These are phyloP conservation scores for Suhomyces vadensis DNA, from an alignment of 805 yeast genomes.

Conservation along the genomic window DNA sequence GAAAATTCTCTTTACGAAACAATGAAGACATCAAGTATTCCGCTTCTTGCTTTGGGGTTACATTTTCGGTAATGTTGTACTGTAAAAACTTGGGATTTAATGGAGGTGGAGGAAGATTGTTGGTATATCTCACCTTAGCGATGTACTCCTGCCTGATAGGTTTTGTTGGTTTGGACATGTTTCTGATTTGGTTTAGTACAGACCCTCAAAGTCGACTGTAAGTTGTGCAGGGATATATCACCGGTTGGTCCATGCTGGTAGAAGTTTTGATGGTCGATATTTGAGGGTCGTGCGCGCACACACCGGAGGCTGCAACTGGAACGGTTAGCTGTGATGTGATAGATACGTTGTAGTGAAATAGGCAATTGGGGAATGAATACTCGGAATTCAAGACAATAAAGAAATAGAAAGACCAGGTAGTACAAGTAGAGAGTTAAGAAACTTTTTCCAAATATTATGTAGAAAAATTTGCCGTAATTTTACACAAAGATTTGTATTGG, in stretches of 20 bases:
- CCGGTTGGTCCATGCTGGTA: neutral
- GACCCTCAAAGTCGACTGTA: neutral
- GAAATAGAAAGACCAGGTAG: too few species aligned
- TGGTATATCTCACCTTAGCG: conserved; percentile 80
- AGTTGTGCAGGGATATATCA: too few species aligned
- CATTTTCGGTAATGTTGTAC: conserved; percentile 42
- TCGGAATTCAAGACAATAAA: too few species aligned
- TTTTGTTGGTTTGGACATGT: conserved; percentile 13
- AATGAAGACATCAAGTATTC: conserved; percentile 63
- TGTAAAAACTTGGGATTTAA: conserved; percentile 83
- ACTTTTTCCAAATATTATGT: too few species aligned
- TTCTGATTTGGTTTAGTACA: too few species aligned
- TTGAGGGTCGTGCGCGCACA: neutral
- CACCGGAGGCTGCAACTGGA: neutral
- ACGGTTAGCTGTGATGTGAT: neutral
- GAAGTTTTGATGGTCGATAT: conserved; percentile 3
- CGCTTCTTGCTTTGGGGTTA: conserved; percentile 38
- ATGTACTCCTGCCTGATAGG: conserved; percentile 70
- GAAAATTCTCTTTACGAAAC: conserved; percentile 73
- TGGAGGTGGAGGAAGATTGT: conserved; percentile 90
- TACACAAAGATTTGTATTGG: too few species aligned
- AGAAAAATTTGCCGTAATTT: conserved; percentile 3
- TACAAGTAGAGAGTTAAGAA: too few species aligned
- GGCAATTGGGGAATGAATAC: too few species aligned
- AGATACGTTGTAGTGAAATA: too few species aligned